These are phyloP conservation scores for Colletotrichum sp. DNA, from an alignment of 2,329 filamentous ascomycete genomes.

Conservation along the genomic window DNA sequence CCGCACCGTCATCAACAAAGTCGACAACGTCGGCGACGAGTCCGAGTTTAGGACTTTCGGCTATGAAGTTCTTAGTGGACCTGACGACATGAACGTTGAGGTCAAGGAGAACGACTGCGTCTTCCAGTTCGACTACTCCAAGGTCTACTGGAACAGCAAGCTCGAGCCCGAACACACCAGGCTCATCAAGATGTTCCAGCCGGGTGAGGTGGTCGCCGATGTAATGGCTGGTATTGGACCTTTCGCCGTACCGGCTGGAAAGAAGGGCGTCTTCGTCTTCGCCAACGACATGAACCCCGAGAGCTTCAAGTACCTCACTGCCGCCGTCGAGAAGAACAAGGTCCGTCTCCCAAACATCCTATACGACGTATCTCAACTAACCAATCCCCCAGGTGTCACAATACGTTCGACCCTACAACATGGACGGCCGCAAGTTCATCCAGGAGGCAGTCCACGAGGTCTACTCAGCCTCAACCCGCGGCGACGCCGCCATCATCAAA, in stretches of 20 bases:
- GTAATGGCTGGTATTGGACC: conserved; percentile 98
- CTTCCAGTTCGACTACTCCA: conserved; percentile 94
- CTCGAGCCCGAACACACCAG: conserved; percentile 89
- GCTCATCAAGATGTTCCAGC: conserved; percentile 75
- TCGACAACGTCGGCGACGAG: conserved; percentile 83
- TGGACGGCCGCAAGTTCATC: conserved; percentile 85
- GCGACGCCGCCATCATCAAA: conserved; percentile 60
- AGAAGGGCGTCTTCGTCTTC: conserved; percentile 90
- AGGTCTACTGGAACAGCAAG: conserved; percentile 98
- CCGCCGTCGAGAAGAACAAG: conserved; percentile 80
- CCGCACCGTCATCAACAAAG: conserved; percentile 94
- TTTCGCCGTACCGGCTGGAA: conserved; percentile 90
- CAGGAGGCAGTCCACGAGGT: conserved; percentile 68
- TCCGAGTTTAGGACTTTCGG: conserved; percentile 90
- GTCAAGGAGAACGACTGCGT: conserved; percentile 81
- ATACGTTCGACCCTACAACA: conserved; percentile 81
- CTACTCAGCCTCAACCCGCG: conserved; percentile 52
- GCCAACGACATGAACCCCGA: conserved; percentile 97
- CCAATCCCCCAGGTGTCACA: conserved; percentile 54
- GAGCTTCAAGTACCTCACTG: conserved; percentile 74
- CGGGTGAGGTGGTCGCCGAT: conserved; percentile 90
- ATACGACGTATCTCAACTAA: conserved; percentile 8
- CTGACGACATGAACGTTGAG: conserved; percentile 82
- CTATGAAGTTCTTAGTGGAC: conserved; percentile 88
- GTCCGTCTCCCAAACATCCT: conserved; percentile 43